Evolutionary conservation across 495 filamentous ascomycete species (phyloP), one percentile per base, ranked within the genome.

Genomic region (Penicillium argentinense): DNA sequence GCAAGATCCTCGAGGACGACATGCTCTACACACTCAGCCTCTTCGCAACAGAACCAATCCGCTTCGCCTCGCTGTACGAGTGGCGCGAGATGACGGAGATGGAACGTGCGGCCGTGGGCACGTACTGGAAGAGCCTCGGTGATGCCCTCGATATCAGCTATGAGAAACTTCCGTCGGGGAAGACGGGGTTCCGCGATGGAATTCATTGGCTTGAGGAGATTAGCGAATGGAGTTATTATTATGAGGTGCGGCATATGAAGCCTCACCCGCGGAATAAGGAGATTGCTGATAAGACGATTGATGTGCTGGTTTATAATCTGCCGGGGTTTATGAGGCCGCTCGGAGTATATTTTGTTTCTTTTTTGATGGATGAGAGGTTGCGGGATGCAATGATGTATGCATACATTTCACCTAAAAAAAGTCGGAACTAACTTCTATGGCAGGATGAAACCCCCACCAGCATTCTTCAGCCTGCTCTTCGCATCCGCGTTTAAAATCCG

Each of bases 21-120:
- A 74, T 86, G 59, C 67, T 87, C 0, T 88, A 86, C 61, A 85
- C 83, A 1, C 67, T 87, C 0, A 74, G 70, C 8, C 71, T 85
- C 1, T 86, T 85, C 54, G 73, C 79, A 0, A 54, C 66, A 0
- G 81, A 86, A 51, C 83, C 81, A 1, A 67, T 75, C 23, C 68
- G 75, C 11, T 88, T 82, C 12, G 54, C 67, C 3, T 55, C 64
- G 9, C 46, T 66, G 22, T 85, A 77, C 53, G 83, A 88, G 45
- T 88, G 83, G 83, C 75, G 84, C 6, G 34, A 63, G 8, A 61
- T 85, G 49, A 81, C 74, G n/a, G 75, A 79, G 0, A 71, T 86
- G 63, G 84, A 88, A 60, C 60, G 56, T 4, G 84, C 81, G 41
- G 83, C 82, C 0, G 58, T 81, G 33, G 83, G 77, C 2, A 80